These are phyloP conservation scores for Aspergillus olivimuriae DNA, from an alignment of 495 filamentous ascomycete genomes.

Conservation along the genomic window DNA sequence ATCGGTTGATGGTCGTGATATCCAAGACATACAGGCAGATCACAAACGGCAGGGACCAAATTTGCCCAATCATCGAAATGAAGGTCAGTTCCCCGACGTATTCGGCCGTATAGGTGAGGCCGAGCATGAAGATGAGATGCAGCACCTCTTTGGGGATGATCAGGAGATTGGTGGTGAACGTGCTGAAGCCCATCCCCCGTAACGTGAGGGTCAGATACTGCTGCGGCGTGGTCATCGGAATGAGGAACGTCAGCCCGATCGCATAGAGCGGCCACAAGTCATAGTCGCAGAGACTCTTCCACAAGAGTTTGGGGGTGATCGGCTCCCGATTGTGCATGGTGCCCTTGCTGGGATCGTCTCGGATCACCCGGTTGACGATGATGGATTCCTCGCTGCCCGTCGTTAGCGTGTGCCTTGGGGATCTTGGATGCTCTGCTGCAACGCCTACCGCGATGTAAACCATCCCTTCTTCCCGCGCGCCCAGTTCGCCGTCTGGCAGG, in stretches of 20 bases:
- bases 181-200: slow-evolving; percentile 48
- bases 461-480: slow-evolving; percentile 60
- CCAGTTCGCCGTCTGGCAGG: slow-evolving; percentile 54
- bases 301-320: slow-evolving; percentile 39
- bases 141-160: slow-evolving; percentile 44
- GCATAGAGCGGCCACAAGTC: slow-evolving; percentile 50
- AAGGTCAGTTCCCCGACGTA: neutral
- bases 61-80: neutral
- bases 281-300: slow-evolving; percentile 44
- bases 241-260: slow-evolving; percentile 43
- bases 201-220: slow-evolving; percentile 52
- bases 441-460: slow-evolving; percentile 53
- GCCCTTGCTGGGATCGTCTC: slow-evolving; percentile 69
- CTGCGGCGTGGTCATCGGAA: slow-evolving; percentile 37
- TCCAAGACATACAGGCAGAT: neutral
- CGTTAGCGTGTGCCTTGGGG: neutral
- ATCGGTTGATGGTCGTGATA: neutral
- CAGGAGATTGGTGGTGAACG: slow-evolving; percentile 56
- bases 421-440: too few species aligned
- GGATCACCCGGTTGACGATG: slow-evolving; percentile 65
- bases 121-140: slow-evolving; percentile 14
- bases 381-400: slow-evolving; percentile 42
- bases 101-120: neutral
- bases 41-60: slow-evolving; percentile 3
- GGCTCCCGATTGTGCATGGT: slow-evolving; percentile 56